Evolutionary conservation across 441 rosid genomes (phyloP).

Genomic region (Populus hybrid): DNA sequence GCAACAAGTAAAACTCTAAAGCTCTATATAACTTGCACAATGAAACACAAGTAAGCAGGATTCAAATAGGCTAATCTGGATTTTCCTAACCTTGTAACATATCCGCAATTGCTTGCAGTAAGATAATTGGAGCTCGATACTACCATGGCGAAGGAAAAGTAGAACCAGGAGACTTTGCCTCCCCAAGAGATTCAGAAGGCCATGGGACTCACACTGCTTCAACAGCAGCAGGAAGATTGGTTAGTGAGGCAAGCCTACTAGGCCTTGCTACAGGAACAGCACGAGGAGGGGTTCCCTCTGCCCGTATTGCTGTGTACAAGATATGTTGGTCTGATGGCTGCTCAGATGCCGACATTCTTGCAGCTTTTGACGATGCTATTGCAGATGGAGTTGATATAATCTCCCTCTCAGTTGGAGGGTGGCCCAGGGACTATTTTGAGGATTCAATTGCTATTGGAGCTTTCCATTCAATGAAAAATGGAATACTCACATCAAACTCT

Average conservation of each 20-base stretch:
- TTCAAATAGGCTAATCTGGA: not conserved
- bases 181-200: slow-evolving; percentile 72
- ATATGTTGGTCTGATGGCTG: slow-evolving; percentile 71
- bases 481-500: slow-evolving; percentile 66
- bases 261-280: slow-evolving; percentile 39
- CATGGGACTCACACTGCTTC: slow-evolving; percentile 87
- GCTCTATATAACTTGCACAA: too few species aligned
- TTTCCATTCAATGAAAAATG: slow-evolving; percentile 62
- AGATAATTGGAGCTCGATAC: slow-evolving; percentile 69
- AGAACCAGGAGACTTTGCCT: slow-evolving; percentile 7
- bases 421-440: slow-evolving; percentile 48
- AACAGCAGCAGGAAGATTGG: slow-evolving; percentile 64
- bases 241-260: slow-evolving; percentile 47
- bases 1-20: slow-evolving; percentile 47
- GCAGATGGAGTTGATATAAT: slow-evolving; percentile 77
- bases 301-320: slow-evolving; percentile 76
- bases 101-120: slow-evolving; percentile 23
- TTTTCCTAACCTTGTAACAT: not conserved
- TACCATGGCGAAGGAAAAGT: slow-evolving; percentile 46
- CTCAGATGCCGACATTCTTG: slow-evolving; percentile 73
- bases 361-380: slow-evolving; percentile 82
- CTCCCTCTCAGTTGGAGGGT: slow-evolving; percentile 66
- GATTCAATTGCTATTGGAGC: slow-evolving; percentile 81
- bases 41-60: not conserved
- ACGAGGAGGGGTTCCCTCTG: slow-evolving; percentile 67